Conservation (phyloP, 176 grass and related monocot species). For the Lolium multiflorum region DNA sequence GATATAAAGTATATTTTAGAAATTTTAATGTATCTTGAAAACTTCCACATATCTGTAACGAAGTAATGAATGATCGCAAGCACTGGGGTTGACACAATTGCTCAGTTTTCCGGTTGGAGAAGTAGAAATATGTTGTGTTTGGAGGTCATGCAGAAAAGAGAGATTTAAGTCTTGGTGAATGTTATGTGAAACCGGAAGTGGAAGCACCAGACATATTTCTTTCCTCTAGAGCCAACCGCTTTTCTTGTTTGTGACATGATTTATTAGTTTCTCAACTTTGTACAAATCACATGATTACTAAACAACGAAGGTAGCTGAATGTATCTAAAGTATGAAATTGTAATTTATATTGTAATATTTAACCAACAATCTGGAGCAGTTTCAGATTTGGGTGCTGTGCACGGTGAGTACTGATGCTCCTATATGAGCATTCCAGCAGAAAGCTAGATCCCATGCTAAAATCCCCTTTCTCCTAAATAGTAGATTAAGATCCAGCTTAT, state of each 20-base stretch:
- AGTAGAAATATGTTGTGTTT: neutral
- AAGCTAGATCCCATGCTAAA: too few species aligned
- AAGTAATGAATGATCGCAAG: neutral
- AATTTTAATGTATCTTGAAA: neutral
- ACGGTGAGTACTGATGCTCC: too few species aligned
- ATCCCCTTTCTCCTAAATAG: too few species aligned
- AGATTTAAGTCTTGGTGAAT: neutral
- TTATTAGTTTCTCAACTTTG: neutral
- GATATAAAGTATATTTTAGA: neutral
- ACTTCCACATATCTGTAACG: neutral
- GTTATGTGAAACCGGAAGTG: neutral
- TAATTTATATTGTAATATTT: too few species aligned
- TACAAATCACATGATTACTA: too few species aligned
- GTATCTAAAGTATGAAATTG: too few species aligned
- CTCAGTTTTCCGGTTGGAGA: neutral
- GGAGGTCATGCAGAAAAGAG: neutral
- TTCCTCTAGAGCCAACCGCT: too few species aligned
- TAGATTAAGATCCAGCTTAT: too few species aligned
- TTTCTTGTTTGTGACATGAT: neutral
- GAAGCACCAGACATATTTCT: neutral
- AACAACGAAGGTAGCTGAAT: too few species aligned
- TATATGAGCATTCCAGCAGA: too few species aligned
- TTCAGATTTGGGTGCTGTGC: too few species aligned
- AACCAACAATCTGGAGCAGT: too few species aligned
- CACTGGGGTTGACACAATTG: neutral